Percentiles rank a stretch among this genome's conserved stretches.
Evolutionary conservation across 2,329 filamentous ascomycete species (phyloP).

Genomic region (Beauveria sp.): DNA sequence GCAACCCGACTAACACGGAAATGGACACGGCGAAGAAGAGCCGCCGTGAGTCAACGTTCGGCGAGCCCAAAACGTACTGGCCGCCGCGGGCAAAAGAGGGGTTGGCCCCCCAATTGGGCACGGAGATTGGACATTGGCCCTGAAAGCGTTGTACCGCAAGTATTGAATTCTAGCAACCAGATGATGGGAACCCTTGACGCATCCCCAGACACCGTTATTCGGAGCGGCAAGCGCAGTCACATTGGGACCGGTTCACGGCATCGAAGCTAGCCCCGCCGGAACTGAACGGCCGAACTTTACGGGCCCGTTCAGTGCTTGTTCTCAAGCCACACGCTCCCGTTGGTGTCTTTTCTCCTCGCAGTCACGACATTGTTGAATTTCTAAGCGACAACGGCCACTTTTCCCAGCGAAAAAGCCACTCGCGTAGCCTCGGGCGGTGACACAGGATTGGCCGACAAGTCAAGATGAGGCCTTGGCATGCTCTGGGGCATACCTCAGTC

Average conservation of each 20-base stretch:
- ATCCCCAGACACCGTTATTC: neutral
- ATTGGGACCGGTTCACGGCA: neutral
- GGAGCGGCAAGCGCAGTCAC: slow-evolving; percentile 8
- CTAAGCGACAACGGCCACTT: neutral
- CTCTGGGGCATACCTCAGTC: neutral
- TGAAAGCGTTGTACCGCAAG: too few relatives aligned
- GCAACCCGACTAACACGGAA: neutral
- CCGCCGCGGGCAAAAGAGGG: slow-evolving; percentile 5
- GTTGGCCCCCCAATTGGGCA: neutral
- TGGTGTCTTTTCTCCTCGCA: neutral
- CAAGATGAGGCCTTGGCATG: neutral
- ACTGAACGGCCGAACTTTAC: neutral
- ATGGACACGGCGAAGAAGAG: neutral
- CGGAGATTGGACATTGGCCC: neutral
- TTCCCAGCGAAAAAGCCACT: neutral
- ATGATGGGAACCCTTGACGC: neutral
- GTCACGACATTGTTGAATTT: neutral
- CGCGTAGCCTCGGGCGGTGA: neutral
- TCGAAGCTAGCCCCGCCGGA: neutral
- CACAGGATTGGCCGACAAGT: neutral
- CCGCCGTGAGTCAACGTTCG: neutral
- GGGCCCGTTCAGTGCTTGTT: neutral
- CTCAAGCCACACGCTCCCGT: neutral
- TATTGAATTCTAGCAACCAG: neutral
- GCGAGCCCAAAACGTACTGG: slow-evolving; percentile 12